phyloP scores from a whole-genome alignment of 768 basidiomycete genomes.

The Kwoniella europaea region DNA sequence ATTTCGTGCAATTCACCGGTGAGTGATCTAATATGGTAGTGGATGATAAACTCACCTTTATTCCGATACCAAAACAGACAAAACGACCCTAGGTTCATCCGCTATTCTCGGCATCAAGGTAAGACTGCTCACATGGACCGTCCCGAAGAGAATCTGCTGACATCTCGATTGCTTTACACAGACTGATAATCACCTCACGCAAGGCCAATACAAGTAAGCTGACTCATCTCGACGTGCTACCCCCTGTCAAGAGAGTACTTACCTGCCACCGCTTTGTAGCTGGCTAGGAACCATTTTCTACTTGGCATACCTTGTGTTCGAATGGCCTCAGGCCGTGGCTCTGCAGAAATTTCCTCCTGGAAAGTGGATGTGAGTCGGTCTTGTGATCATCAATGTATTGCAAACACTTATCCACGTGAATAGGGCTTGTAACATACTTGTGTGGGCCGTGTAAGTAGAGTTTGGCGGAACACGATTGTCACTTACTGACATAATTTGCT shows the following conservation, averaged over 20 bases:
- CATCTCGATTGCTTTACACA: background rate
- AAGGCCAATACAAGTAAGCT: slow-evolving; percentile 27
- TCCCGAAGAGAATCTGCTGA: background rate
- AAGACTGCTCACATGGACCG: background rate
- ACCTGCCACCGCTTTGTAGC: slow-evolving; percentile 21
- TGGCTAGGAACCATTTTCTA: slow-evolving; percentile 42
- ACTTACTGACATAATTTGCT: background rate
- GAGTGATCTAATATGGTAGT: background rate
- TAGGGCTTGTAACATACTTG: slow-evolving; percentile 35
- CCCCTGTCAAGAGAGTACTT: background rate
- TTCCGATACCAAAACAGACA: slow-evolving; percentile 24
- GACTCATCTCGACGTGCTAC: background rate
- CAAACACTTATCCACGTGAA: background rate
- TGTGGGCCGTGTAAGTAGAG: slow-evolving; percentile 32
- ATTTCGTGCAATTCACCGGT: slow-evolving; percentile 40
- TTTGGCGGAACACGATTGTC: background rate
- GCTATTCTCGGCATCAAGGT: slow-evolving; percentile 45
- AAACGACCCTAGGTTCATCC: slow-evolving; percentile 43
- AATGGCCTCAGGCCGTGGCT: slow-evolving; percentile 46
- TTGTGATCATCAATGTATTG: background rate
- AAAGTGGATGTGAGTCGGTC: slow-evolving; percentile 35
- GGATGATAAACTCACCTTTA: background rate
- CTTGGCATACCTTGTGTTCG: slow-evolving; percentile 41
- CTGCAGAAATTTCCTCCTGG: slow-evolving; percentile 44
- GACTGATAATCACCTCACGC: slow-evolving; percentile 29